These are phyloP conservation scores for Fusarium buharicum DNA, from an alignment of 2,329 filamentous ascomycete species.

Conservation along the genomic window DNA sequence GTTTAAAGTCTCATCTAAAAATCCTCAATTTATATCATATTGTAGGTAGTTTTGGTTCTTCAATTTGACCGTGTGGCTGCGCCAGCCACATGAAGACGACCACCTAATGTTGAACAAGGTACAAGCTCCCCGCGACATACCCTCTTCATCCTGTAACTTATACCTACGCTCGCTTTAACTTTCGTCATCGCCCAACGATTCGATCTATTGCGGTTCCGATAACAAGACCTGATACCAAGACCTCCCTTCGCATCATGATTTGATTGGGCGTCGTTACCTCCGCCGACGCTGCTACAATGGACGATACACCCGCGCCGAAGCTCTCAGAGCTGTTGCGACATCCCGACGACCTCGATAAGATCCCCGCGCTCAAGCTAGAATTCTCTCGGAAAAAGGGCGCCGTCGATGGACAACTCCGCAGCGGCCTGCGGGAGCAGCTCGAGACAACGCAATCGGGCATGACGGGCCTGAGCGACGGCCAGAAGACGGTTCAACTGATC, in stretches of 20 bases:
- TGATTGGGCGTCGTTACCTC: constrained; percentile 38
- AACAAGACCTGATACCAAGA: neutral
- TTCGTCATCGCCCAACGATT: constrained; percentile 1
- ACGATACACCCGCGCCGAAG: constrained; percentile 76
- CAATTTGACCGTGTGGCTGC: neutral
- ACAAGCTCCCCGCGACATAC: constrained; percentile 34
- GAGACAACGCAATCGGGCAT: constrained; percentile 95
- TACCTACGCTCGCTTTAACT: constrained; percentile 22
- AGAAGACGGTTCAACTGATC: constrained; percentile 90
- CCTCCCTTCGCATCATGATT: constrained; percentile 40
- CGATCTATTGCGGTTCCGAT: neutral
- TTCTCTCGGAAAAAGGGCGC: constrained; percentile 94
- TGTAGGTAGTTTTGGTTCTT: too few species aligned
- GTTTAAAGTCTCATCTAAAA: too few species aligned
- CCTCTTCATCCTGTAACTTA: constrained; percentile 10
- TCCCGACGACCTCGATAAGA: constrained; percentile 97
- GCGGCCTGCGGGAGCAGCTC: constrained; percentile 89
- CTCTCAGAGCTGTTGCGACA: constrained; percentile 93
- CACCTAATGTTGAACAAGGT: constrained; percentile 15
- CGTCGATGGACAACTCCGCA: constrained; percentile 89
- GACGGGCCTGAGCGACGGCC: constrained; percentile 85
- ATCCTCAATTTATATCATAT: too few species aligned
- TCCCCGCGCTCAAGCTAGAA: constrained; percentile 86
- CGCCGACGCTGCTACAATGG: constrained; percentile 48
- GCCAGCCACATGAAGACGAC: constrained; percentile 32